Conservation (phyloP, 1,139 yeast genomes). For the Taphrina communis region DNA sequence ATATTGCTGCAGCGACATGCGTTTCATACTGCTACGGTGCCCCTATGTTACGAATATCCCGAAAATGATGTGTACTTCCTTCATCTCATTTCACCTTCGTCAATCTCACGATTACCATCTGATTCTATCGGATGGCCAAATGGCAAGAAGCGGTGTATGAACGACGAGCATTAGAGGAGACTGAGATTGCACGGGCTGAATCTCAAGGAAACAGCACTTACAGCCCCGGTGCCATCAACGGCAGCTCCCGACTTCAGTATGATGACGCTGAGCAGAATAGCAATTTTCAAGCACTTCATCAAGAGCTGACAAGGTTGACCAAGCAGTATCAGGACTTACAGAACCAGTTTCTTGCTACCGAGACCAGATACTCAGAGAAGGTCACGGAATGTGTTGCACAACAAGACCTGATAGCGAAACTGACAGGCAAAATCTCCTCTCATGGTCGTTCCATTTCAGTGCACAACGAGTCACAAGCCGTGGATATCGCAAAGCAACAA, state of each 20-base stretch:
- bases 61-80: too few relatives aligned
- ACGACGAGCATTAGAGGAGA: too few relatives aligned
- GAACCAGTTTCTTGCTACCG: slow-evolving; percentile 13
- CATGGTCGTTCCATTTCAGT: neutral
- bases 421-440: neutral
- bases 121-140: too few relatives aligned
- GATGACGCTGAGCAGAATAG: too few relatives aligned
- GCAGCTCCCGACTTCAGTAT: too few relatives aligned
- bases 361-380: slow-evolving; percentile 4
- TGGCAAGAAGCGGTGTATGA: too few relatives aligned
- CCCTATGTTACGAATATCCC: neutral
- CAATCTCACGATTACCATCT: too few relatives aligned
- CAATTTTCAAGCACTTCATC: neutral
- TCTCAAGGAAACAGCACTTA: too few relatives aligned
- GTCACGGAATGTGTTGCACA: slow-evolving; percentile 4
- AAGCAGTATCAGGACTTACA: slow-evolving; percentile 16
- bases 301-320: neutral
- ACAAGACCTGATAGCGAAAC: slow-evolving; percentile 1
- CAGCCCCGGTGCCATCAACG: too few relatives aligned
- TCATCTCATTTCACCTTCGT: too few relatives aligned
- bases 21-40: neutral
- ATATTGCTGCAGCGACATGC: slow-evolving; percentile 10
- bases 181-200: too few relatives aligned
- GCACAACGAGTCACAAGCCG: neutral
- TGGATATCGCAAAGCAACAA: neutral